phyloP scores from a whole-genome alignment of 148 eudicot genomes.

The Amaranthus cruentus region DNA sequence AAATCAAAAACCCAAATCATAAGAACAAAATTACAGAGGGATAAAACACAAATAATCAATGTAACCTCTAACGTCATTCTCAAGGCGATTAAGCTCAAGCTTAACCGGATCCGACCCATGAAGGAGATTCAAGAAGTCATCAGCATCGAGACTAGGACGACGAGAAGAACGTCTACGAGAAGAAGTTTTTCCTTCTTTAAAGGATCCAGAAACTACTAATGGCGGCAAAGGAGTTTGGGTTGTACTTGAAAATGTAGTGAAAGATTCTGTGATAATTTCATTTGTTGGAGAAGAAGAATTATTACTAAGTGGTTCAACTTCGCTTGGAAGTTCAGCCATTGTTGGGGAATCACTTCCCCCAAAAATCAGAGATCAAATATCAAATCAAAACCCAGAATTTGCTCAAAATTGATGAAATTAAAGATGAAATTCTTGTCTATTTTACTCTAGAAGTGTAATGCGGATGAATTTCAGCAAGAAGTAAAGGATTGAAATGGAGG shows the following conservation, averaged over 20 bases:
- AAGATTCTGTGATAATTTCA: neutral
- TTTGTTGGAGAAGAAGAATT: neutral
- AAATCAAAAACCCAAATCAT: conserved; percentile 12
- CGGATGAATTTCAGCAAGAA: neutral
- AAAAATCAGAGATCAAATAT: neutral
- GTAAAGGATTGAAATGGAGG: neutral
- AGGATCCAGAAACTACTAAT: conserved; percentile 51
- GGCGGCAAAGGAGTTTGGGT: conserved; percentile 26
- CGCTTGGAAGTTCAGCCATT: neutral
- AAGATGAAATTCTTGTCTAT: neutral
- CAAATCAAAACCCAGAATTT: too few species aligned
- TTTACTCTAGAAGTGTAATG: neutral
- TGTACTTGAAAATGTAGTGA: too few species aligned
- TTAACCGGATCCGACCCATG: conserved; percentile 99
- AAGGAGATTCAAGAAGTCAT: conserved; percentile 71
- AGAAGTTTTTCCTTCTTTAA: conserved; percentile 50
- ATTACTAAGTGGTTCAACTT: neutral
- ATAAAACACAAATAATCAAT: conserved; percentile 32
- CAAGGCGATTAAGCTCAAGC: conserved; percentile 86
- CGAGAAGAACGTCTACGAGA: conserved; percentile 55
- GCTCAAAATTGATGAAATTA: neutral
- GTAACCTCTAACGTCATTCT: conserved; percentile 90
- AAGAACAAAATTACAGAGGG: neutral
- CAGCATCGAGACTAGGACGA: conserved; percentile 79
- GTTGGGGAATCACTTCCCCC: neutral